Conservation (phyloP, 2,329 filamentous ascomycete genomes). For the Ophiostoma sp. region DNA sequence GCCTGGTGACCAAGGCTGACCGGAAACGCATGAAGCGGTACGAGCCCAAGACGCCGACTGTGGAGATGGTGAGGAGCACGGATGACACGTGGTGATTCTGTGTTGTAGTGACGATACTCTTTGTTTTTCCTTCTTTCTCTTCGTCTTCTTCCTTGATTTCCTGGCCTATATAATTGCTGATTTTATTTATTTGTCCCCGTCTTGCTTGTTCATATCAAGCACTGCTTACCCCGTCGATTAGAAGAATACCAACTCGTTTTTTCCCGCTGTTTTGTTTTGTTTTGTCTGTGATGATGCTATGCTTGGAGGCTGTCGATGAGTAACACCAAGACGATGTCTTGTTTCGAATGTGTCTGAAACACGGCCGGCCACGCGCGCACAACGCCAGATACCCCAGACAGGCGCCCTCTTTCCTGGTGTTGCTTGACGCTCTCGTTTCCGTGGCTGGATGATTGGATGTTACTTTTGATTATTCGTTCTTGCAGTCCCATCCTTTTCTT, state of each 20-base stretch:
- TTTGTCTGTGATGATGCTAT: no score
- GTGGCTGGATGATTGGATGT: no score
- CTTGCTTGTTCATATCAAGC: not conserved
- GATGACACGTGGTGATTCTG: conserved; percentile 58
- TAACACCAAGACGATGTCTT: not conserved
- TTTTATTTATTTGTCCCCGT: not conserved
- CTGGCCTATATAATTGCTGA: no score
- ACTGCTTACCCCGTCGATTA: not conserved
- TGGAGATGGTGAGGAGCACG: conserved; percentile 55
- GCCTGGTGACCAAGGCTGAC: conserved; percentile 64
- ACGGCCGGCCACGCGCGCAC: not conserved
- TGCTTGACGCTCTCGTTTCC: no score
- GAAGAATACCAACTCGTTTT: conserved; percentile 10
- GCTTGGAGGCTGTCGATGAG: not conserved
- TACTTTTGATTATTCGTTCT: no score
- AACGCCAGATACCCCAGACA: not conserved
- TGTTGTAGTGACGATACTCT: not conserved
- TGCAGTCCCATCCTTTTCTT: no score
- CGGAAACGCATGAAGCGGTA: conserved; percentile 62
- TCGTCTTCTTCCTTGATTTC: not conserved
- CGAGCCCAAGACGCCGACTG: conserved; percentile 57
- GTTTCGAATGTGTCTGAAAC: not conserved
- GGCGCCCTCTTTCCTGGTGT: no score
- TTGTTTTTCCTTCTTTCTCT: not conserved
- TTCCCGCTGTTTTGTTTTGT: not conserved